Percentiles rank a stretch among this genome's conserved stretches.
Conservation (phyloP, 148 eudicot species). For the Rhododendron vialii region DNA sequence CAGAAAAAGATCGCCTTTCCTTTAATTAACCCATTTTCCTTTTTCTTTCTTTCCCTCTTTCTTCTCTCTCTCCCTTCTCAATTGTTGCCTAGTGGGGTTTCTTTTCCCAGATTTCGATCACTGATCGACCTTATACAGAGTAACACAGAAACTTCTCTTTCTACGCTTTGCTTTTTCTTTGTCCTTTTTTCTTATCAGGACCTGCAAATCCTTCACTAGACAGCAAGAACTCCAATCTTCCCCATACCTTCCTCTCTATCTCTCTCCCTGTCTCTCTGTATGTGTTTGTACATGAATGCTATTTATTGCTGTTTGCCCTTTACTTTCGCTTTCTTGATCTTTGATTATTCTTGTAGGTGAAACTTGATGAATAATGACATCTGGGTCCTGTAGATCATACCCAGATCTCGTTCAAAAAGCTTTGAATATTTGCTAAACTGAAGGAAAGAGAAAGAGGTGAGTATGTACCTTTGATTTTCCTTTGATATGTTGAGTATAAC, state of each 20-base stretch:
- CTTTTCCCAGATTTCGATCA: constrained; percentile 17
- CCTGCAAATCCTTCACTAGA: not conserved
- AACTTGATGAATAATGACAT: constrained; percentile 21
- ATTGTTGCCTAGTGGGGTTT: not conserved
- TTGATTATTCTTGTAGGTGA: constrained; percentile 13
- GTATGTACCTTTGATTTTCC: not conserved
- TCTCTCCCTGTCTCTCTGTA: too few relatives aligned
- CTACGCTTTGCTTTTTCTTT: not conserved
- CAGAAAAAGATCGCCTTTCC: not conserved
- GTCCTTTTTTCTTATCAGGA: not conserved
- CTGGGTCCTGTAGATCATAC: constrained; percentile 56
- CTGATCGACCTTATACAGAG: not conserved
- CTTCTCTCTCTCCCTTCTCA: not conserved
- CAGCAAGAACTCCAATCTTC: not conserved
- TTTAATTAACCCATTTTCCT: not conserved
- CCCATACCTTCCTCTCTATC: not conserved
- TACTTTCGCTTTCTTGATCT: not conserved
- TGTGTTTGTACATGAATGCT: not conserved
- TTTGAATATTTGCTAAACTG: not conserved
- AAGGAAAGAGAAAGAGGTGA: not conserved
- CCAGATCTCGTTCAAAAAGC: constrained; percentile 44
- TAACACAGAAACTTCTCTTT: not conserved
- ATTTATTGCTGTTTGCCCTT: not conserved
- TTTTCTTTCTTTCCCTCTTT: not conserved
- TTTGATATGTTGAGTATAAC: not conserved